These are phyloP conservation scores for Entomortierella parvispora DNA, from an alignment of 192 early-diverging fungal species.

Conservation along the genomic window DNA sequence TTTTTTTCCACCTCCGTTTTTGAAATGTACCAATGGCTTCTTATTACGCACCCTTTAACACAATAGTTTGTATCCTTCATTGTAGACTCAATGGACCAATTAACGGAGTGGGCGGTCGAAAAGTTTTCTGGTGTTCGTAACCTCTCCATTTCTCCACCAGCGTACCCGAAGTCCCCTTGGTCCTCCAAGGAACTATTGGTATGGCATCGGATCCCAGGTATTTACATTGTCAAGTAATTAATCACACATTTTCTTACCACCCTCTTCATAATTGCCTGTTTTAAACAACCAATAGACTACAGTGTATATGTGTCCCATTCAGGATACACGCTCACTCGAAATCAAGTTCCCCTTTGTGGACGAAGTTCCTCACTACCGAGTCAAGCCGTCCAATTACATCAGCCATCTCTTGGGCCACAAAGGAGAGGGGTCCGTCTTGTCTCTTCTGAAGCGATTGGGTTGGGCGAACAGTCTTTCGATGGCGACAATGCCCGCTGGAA, in stretches of 20 bases:
- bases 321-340: slow-evolving; percentile 74
- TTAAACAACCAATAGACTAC: slow-evolving; percentile 27
- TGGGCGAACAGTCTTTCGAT: slow-evolving; percentile 83
- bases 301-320: slow-evolving; percentile 72
- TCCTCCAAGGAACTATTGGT: slow-evolving; percentile 68
- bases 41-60: background rate
- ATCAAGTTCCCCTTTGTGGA: slow-evolving; percentile 86
- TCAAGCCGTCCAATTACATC: slow-evolving; percentile 77
- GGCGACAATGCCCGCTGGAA: slow-evolving; percentile 48
- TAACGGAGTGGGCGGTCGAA: slow-evolving; percentile 78
- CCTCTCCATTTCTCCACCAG: slow-evolving; percentile 69
- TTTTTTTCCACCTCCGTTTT: background rate
- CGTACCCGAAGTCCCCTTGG: slow-evolving; percentile 77
- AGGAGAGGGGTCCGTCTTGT: slow-evolving; percentile 82
- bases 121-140: slow-evolving; percentile 82
- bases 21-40: background rate
- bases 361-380: slow-evolving; percentile 57
- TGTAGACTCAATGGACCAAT: slow-evolving; percentile 81
- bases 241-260: no score
- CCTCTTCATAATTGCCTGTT: background rate
- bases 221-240: background rate
- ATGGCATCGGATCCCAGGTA: background rate
- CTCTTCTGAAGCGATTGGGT: slow-evolving; percentile 79
- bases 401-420: slow-evolving; percentile 90
- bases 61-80: background rate